A percentile compares a stretch with the other conserved stretches of the same genome.
Conservation (phyloP, 192 early-diverging fungal genomes). For the Rhizophagus sp. region DNA sequence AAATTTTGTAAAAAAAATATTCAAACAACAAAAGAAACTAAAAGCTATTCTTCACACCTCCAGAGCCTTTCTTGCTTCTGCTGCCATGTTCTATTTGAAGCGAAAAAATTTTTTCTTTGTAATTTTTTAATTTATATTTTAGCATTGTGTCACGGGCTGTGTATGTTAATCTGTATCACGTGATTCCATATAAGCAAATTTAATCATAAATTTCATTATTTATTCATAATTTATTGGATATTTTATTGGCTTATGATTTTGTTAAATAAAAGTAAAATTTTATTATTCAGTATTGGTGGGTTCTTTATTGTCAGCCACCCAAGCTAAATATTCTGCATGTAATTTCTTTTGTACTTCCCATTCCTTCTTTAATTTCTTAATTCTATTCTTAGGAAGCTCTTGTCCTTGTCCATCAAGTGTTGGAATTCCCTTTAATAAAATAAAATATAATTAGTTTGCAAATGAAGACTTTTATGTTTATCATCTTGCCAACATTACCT, state of each 20-base stretch:
- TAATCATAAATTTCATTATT: too few relatives aligned
- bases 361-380: conserved; percentile 90
- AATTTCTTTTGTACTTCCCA: conserved; percentile 85
- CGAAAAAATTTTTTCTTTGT: too few relatives aligned
- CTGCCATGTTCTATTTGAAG: conserved; percentile 11
- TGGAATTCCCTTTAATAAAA: conserved; percentile 66
- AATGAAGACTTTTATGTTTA: background rate
- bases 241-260: too few relatives aligned
- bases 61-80: conserved; percentile 30
- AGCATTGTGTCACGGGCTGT: too few relatives aligned
- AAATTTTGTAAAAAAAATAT: background rate
- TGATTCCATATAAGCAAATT: too few relatives aligned
- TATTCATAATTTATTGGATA: too few relatives aligned
- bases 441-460: background rate
- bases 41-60: background rate
- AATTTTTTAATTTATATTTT: too few relatives aligned
- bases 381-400: conserved; percentile 78
- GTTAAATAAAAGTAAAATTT: too few relatives aligned
- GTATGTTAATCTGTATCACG: too few relatives aligned
- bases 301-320: background rate
- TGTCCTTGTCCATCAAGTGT: conserved; percentile 81
- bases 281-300: background rate
- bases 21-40: background rate
- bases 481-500: conserved; percentile 17
- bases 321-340: conserved; percentile 77